phyloP scores from a whole-genome alignment of 2,329 filamentous ascomycete genomes.

The Cordyceps javanica region DNA sequence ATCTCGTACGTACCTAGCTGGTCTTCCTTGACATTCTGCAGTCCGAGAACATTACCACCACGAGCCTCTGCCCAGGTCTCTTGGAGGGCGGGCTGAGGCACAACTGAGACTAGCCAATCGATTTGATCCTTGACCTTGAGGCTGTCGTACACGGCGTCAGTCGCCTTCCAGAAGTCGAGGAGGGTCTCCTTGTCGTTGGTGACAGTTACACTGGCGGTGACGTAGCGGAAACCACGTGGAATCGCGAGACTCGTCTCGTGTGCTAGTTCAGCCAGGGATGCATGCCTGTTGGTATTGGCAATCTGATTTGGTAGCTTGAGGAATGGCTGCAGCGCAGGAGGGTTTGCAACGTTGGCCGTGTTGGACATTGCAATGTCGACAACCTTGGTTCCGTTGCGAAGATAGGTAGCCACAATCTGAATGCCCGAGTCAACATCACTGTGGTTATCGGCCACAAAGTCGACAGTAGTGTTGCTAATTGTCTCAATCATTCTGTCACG shows the following conservation, averaged over 20 bases:
- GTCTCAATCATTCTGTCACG: conserved; percentile 7
- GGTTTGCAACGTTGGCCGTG: conserved; percentile 11
- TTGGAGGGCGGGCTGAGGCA: conserved; percentile 15
- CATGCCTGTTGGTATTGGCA: conserved; percentile 1
- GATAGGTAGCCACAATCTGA: conserved; percentile 12
- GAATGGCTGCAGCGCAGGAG: conserved; percentile 12
- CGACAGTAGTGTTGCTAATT: conserved; percentile 5
- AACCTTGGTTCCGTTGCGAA: conserved; percentile 9
- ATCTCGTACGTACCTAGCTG: conserved; percentile 10
- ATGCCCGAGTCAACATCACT: conserved; percentile 6
- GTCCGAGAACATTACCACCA: conserved; percentile 15
- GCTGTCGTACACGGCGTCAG: conserved; percentile 13
- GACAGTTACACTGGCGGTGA: conserved; percentile 15
- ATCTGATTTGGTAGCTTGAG: conserved; percentile 14
- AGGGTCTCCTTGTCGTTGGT: conserved; percentile 13
- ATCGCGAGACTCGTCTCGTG: conserved; percentile 13
- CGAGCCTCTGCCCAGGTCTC: neutral
- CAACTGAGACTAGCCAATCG: conserved; percentile 16
- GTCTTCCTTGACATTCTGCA: conserved; percentile 8
- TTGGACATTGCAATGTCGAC: conserved; percentile 10
- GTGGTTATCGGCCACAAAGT: conserved; percentile 11
- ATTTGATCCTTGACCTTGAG: conserved; percentile 13
- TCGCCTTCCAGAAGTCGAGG: conserved; percentile 11
- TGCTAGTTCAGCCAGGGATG: conserved; percentile 13
- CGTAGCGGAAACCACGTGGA: conserved; percentile 16